Evolutionary conservation across 192 early-diverging fungal species (phyloP).

Genomic region (Entomortierella chlamydospora): DNA sequence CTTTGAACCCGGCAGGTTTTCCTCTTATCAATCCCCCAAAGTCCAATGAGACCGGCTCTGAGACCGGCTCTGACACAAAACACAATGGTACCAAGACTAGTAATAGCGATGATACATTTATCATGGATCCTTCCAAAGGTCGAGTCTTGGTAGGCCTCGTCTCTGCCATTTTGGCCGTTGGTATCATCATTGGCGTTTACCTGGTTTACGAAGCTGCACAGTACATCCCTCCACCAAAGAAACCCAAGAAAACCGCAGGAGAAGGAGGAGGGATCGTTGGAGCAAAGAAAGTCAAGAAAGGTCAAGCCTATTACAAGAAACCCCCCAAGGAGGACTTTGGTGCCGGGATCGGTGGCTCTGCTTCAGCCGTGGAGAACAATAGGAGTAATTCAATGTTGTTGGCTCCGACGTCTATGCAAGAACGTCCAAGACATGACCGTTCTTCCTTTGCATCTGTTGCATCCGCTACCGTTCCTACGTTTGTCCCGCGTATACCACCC

Average conservation of each 20-base stretch:
- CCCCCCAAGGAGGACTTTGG: background rate
- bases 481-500: background rate
- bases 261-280: background rate
- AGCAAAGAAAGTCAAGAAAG: constrained; percentile 23
- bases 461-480: background rate
- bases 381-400: background rate
- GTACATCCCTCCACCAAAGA: constrained; percentile 27
- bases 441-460: background rate
- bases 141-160: constrained; percentile 16
- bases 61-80: too few species aligned
- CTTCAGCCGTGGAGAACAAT: background rate
- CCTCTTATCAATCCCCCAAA: constrained; percentile 1
- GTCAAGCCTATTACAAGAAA: constrained; percentile 28
- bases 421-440: background rate
- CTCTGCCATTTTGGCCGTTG: constrained; percentile 9
- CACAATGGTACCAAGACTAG: too few species aligned
- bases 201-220: constrained; percentile 28
- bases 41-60: too few species aligned
- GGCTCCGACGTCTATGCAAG: background rate
- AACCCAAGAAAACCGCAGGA: background rate
- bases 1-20: constrained; percentile 2
- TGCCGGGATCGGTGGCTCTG: background rate
- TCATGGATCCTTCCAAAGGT: constrained; percentile 29
- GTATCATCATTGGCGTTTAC: constrained; percentile 9
- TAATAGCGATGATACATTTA: too few species aligned